Evolutionary conservation across 352 stramenopile species (phyloP).

Genomic region (Phytophthora melonis): DNA sequence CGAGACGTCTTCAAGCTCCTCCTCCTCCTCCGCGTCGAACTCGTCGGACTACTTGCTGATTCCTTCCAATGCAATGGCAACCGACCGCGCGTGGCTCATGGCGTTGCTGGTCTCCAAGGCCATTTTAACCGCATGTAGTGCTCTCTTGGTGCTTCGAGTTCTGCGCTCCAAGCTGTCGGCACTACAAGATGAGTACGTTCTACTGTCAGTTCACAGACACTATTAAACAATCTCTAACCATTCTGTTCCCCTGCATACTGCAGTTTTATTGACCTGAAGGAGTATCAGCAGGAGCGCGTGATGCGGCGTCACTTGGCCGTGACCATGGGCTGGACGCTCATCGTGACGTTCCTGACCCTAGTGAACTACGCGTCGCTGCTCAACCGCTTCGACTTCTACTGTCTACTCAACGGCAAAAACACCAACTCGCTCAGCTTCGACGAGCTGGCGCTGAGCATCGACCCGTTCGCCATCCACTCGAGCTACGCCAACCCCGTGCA

Average conservation of each 20-base stretch:
- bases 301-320: conserved; percentile 48
- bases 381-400: conserved; percentile 67
- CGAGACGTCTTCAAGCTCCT: not conserved
- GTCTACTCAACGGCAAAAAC: conserved; percentile 37
- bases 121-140: conserved; percentile 41
- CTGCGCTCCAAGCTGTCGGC: conserved; percentile 65
- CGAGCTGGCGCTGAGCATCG: conserved; percentile 42
- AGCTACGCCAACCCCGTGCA: conserved; percentile 50
- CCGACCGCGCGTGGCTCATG: conserved; percentile 61
- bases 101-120: conserved; percentile 51
- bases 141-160: conserved; percentile 47
- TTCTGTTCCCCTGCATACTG: no score
- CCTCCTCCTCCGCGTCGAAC: conserved; percentile 5
- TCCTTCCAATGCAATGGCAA: conserved; percentile 43
- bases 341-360: conserved; percentile 60
- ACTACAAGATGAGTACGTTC: conserved; percentile 73
- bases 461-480: conserved; percentile 56
- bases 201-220: no score
- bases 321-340: conserved; percentile 49
- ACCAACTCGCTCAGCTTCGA: conserved; percentile 43
- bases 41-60: conserved; percentile 46
- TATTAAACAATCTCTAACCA: no score
- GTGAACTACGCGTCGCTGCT: conserved; percentile 67
- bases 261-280: conserved; percentile 78
- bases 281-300: conserved; percentile 68